These are phyloP conservation scores for Pseudisothecium myosuroides DNA, from an alignment of 225 moss, liverwort and hornwort species.

Conservation along the genomic window DNA sequence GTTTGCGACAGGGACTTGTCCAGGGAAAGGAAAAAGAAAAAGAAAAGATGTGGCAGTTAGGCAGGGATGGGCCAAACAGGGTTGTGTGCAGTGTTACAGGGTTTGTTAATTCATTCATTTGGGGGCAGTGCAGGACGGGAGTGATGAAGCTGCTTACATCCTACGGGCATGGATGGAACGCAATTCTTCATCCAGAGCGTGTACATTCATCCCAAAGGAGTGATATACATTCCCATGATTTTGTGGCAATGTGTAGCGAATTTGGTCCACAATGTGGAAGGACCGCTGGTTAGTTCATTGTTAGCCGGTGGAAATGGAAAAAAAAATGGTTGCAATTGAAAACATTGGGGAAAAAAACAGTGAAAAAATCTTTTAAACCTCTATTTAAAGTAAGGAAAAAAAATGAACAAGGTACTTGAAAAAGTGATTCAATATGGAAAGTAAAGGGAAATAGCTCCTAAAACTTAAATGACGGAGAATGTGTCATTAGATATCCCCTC, in stretches of 20 bases:
- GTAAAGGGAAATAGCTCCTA: no score
- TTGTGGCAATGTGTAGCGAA: no score
- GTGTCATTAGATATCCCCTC: background rate
- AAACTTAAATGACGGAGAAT: no score
- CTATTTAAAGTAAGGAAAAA: no score
- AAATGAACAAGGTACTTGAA: no score
- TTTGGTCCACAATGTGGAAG: background rate
- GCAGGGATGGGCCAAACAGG: background rate
- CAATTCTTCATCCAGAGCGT: background rate
- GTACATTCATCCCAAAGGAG: background rate
- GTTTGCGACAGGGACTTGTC: background rate
- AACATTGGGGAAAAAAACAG: no score
- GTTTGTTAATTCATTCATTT: background rate
- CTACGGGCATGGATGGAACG: background rate
- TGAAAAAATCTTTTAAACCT: no score
- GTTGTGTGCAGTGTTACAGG: background rate
- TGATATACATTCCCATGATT: background rate
- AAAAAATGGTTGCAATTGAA: no score
- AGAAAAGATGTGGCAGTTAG: background rate
- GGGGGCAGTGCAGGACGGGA: background rate
- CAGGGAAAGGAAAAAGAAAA: background rate
- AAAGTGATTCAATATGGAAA: no score
- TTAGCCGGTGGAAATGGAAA: no score
- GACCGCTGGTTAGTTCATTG: no score
- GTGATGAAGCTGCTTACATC: background rate